Evolutionary conservation across 352 stramenopile species (phyloP), one percentile per base, ranked within the genome.

Genomic region (Pythium dissimile): DNA sequence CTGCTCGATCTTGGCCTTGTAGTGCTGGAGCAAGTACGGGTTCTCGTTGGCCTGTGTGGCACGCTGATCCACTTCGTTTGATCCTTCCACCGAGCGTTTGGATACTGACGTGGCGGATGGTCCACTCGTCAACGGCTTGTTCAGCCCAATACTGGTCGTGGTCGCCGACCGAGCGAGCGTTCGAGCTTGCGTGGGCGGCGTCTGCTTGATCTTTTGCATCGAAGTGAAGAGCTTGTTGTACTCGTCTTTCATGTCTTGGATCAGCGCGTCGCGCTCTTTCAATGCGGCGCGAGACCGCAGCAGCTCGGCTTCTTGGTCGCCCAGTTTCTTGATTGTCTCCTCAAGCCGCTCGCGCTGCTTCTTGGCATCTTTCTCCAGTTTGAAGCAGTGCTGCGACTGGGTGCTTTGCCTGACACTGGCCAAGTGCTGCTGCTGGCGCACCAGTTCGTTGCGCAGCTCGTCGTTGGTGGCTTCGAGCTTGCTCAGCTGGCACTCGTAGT

Each of bases 141-240:
- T 46, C 15, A 47, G 20, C 3, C 54, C 54, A 18, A 67, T 30
- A 16, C 23, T 56, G 0, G 37, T 21, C 21, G 53, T 47, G 31
- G 39, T 59, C 3, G 37, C 32, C 1, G 53, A 35, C 2, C 50
- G 52, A 10, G 20, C 2, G 13, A 63, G 28, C 13, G 27, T 15
- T 1, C 43, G 51, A 10, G 43, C 32, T 20, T 49, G 49, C 18
- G 46, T n/a, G n/a, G n/a, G n/a, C 30, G 54, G 46, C 9, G 48
- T 38, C 20, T 73, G 70, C 61, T 88, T 89, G 60, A 78, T 64
- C 66, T 84, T 86, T 35, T 90, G 82, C 13, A 92, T 58, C 26
- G 73, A 74, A 16, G 58, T 59, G 38, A 92, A 92, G 12, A 92
- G 49, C 32, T 77, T 86, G 48, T 80, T 75, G 60, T 92, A 92